Conservation (phyloP, 768 basidiomycete species). For the Boletus bicolor region DNA sequence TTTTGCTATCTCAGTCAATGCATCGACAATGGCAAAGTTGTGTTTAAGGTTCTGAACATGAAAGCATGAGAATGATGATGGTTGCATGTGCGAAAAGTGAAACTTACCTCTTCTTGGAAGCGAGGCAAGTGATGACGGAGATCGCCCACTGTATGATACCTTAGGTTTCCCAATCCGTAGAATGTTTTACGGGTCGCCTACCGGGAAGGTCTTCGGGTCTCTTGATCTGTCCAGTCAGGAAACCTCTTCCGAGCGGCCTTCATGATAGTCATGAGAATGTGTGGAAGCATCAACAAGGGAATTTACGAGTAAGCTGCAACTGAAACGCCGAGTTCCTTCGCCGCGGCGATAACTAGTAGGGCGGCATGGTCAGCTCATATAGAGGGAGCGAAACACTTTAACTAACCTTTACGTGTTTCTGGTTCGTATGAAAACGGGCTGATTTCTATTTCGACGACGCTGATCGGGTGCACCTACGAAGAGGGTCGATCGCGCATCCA, state of each 20-base stretch:
- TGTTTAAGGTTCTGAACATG: conserved; percentile 16
- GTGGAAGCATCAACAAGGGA: too few species aligned
- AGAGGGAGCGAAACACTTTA: background rate
- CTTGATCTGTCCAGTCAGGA: conserved; percentile 52
- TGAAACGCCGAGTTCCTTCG: conserved; percentile 52
- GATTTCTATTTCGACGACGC: conserved; percentile 65
- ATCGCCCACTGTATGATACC: conserved; percentile 36
- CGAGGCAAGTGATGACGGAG: conserved; percentile 37
- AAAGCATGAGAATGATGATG: background rate
- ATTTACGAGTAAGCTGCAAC: conserved; percentile 59
- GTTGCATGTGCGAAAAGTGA: background rate
- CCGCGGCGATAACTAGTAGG: conserved; percentile 45
- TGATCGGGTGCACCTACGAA: conserved; percentile 49
- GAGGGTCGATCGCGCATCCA: background rate
- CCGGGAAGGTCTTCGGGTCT: conserved; percentile 34
- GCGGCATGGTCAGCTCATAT: background rate
- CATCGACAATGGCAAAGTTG: conserved; percentile 45
- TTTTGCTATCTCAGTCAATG: conserved; percentile 38
- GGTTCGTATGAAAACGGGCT: conserved; percentile 59
- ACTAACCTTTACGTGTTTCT: conserved; percentile 43
- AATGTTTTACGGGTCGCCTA: background rate
- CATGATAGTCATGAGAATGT: background rate
- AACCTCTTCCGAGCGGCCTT: conserved; percentile 53
- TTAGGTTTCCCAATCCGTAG: background rate
- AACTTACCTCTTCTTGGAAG: conserved; percentile 41